These are phyloP conservation scores for Alternaria postmessia DNA, from an alignment of 2,329 filamentous ascomycete genomes.

Conservation along the genomic window DNA sequence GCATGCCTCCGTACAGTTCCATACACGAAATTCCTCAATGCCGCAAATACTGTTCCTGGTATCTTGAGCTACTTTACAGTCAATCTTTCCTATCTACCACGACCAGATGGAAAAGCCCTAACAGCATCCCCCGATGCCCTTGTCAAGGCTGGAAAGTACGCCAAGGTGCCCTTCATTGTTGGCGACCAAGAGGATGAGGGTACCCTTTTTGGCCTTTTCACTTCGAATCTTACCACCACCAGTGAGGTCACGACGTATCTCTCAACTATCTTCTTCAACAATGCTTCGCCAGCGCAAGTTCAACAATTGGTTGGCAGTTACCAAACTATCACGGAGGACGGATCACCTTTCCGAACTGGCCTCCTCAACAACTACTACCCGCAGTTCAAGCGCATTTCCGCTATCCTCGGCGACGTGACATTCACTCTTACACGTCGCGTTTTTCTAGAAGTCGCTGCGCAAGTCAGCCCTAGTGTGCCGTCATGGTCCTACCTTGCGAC, in stretches of 20 bases:
- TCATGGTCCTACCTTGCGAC: conserved; percentile 78
- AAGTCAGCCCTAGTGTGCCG: conserved; percentile 65
- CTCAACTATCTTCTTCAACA: conserved; percentile 66
- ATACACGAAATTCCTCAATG: conserved; percentile 63
- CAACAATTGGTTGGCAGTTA: conserved; percentile 69
- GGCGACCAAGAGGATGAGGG: conserved; percentile 84
- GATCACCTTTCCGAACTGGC: conserved; percentile 76
- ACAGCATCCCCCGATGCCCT: conserved; percentile 70
- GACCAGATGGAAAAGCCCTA: conserved; percentile 72
- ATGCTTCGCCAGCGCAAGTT: conserved; percentile 62
- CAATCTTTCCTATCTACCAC: conserved; percentile 76
- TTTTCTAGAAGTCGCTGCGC: conserved; percentile 62
- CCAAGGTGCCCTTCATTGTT: conserved; percentile 69
- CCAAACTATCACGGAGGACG: conserved; percentile 62
- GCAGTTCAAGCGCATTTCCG: conserved; percentile 78
- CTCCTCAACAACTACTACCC: conserved; percentile 76
- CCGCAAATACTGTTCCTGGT: conserved; percentile 74
- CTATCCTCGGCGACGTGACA: conserved; percentile 76
- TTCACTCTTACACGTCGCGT: conserved; percentile 76
- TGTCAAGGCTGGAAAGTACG: conserved; percentile 61
- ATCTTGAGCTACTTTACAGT: conserved; percentile 73
- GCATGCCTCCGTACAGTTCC: conserved; percentile 58
- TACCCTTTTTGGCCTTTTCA: conserved; percentile 75
- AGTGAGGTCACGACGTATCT: conserved; percentile 70
- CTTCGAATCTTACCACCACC: conserved; percentile 71